phyloP scores from a whole-genome alignment of 495 filamentous ascomycete genomes.

The Staphylotrichum tortipilum region DNA sequence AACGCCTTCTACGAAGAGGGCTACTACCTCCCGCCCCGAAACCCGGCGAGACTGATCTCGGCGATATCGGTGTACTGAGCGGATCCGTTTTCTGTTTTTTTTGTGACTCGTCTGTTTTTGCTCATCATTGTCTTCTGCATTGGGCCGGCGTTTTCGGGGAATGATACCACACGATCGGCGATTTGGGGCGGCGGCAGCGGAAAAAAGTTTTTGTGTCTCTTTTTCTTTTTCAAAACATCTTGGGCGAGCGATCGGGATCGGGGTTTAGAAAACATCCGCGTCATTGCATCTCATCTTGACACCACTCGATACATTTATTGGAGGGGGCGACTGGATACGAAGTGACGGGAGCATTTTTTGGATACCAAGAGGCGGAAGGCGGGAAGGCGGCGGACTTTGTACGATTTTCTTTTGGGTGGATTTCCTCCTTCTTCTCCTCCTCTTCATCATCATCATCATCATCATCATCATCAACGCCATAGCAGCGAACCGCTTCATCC shows the following conservation, averaged over 20 bases:
- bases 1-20: conserved; percentile 50
- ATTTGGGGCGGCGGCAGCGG: background rate
- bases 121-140: conserved; percentile 17
- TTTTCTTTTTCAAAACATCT: too few species aligned
- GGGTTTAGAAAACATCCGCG: background rate
- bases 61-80: conserved; percentile 42
- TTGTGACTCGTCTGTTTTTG: too few species aligned
- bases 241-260: background rate
- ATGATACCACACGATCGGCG: conserved; percentile 8
- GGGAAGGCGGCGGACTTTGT: background rate
- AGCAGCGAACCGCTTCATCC: too few species aligned
- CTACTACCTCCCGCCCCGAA: conserved; percentile 51
- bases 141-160: conserved; percentile 32
- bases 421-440: too few species aligned
- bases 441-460: too few species aligned
- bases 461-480: too few species aligned
- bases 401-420: too few species aligned
- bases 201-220: background rate
- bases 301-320: background rate
- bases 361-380: background rate
- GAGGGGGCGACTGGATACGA: too few species aligned
- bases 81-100: too few species aligned
- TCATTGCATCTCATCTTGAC: background rate
- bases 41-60: conserved; percentile 36
- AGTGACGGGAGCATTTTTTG: too few species aligned